Evolutionary conservation across 129 eudicot species (phyloP).

Genomic region (Tanacetum coccineum): DNA sequence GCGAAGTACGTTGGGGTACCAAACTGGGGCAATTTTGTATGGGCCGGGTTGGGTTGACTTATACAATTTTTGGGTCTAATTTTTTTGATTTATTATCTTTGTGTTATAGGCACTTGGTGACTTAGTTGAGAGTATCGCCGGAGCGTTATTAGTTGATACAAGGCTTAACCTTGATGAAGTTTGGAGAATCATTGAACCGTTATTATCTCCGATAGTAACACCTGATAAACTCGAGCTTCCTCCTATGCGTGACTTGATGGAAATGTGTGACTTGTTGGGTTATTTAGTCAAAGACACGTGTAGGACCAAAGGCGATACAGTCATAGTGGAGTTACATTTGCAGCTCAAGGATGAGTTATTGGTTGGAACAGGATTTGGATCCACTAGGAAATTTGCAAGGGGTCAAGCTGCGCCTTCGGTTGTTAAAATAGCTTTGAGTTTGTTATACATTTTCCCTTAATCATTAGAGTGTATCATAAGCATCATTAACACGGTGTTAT

Average conservation of each 20-base stretch:
- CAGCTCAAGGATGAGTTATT: slow-evolving; percentile 66
- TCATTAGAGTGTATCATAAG: neutral
- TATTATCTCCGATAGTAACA: slow-evolving; percentile 87
- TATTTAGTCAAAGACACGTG: slow-evolving; percentile 62
- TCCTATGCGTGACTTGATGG: slow-evolving; percentile 69
- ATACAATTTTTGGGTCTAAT: neutral
- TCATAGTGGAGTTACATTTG: slow-evolving; percentile 52
- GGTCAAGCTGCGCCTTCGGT: slow-evolving; percentile 78
- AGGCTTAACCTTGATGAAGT: too few species aligned
- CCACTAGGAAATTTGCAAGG: slow-evolving; percentile 60
- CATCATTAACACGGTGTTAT: neutral
- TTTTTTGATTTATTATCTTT: neutral
- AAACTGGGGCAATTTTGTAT: neutral
- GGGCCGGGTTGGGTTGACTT: neutral
- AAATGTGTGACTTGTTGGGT: slow-evolving; percentile 80
- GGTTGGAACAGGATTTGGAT: slow-evolving; percentile 56
- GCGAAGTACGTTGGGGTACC: slow-evolving; percentile 47
- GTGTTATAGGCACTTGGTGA: slow-evolving; percentile 77
- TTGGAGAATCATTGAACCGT: too few species aligned
- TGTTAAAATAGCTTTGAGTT: slow-evolving; percentile 70
- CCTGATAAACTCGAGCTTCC: slow-evolving; percentile 92
- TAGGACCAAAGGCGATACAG: slow-evolving; percentile 31
- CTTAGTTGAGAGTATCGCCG: slow-evolving; percentile 3
- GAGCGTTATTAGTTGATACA: slow-evolving; percentile 22
- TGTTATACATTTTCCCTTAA: neutral